These are phyloP conservation scores for Smittium mucronatum DNA, from an alignment of 371 early-diverging fungal species.

Conservation along the genomic window DNA sequence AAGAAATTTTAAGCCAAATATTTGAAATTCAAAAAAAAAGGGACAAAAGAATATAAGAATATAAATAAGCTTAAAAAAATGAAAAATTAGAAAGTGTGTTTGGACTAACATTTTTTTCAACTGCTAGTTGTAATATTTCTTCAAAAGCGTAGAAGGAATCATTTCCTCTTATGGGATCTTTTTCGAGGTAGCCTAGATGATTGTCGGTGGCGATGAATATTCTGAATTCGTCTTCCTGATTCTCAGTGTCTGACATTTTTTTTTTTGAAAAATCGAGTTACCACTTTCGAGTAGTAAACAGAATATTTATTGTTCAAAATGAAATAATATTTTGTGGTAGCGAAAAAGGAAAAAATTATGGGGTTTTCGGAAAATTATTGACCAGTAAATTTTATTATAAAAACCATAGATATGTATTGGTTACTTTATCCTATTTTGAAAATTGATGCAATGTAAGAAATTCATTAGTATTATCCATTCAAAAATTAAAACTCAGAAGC, in stretches of 20 bases:
- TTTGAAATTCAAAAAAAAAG: neutral
- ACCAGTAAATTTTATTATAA: too few relatives aligned
- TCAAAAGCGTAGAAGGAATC: slow-evolving; percentile 91
- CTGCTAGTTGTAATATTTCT: slow-evolving; percentile 81
- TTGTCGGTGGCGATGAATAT: slow-evolving; percentile 92
- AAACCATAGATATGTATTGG: too few relatives aligned
- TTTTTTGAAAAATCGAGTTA: neutral
- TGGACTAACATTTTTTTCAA: slow-evolving; percentile 6
- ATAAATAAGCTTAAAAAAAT: neutral
- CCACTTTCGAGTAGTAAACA: too few relatives aligned
- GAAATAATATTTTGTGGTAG: too few relatives aligned
- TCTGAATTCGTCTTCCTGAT: slow-evolving; percentile 31
- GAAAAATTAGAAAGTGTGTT: neutral
- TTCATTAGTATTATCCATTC: too few relatives aligned
- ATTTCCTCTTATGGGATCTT: slow-evolving; percentile 79
- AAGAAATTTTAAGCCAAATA: neutral
- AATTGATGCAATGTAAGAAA: too few relatives aligned
- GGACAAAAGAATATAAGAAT: neutral
- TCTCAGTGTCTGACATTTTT: slow-evolving; percentile 8
- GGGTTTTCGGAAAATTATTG: too few relatives aligned
- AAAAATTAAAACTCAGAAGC: too few relatives aligned
- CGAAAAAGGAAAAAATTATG: too few relatives aligned
- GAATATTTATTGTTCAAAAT: too few relatives aligned
- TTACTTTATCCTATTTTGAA: too few relatives aligned
- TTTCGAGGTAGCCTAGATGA: slow-evolving; percentile 94